A percentile compares a stretch with the other conserved stretches of the same genome.
These are phyloP conservation scores for Aegilops bicornis DNA, from an alignment of 176 grass and related monocot genomes.

Conservation along the genomic window DNA sequence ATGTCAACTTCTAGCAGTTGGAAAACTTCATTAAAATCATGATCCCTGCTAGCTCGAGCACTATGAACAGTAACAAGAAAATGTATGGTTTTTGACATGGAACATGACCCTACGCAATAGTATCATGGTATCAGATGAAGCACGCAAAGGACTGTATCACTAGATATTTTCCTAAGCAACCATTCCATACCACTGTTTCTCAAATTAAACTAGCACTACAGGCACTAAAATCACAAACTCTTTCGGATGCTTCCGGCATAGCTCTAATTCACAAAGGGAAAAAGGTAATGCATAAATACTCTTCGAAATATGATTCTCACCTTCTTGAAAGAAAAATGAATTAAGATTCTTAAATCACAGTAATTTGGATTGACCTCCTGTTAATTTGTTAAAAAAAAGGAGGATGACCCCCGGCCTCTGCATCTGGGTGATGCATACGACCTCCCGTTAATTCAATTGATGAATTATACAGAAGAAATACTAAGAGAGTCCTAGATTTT, in stretches of 20 bases:
- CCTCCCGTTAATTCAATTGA: not conserved
- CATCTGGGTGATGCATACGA: too few species aligned
- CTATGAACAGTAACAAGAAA: too few species aligned
- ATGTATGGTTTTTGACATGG: not conserved
- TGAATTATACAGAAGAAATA: not conserved
- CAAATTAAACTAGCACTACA: not conserved
- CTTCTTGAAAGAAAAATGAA: too few species aligned
- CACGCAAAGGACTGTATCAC: not conserved
- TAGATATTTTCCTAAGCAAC: not conserved
- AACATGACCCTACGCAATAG: not conserved
- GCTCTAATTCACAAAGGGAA: too few species aligned
- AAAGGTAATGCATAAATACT: too few species aligned
- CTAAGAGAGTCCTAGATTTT: not conserved
- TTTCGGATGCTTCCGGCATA: too few species aligned
- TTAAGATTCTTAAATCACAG: not conserved
- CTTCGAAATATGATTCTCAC: not conserved
- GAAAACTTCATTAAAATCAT: not conserved
- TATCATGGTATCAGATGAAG: not conserved
- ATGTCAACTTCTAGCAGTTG: not conserved
- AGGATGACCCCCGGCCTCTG: too few species aligned
- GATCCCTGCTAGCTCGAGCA: not conserved
- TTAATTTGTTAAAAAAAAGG: not conserved
- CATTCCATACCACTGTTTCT: not conserved
- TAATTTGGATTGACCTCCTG: not conserved
- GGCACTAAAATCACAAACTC: too few species aligned